Percentiles rank a stretch among this genome's conserved stretches.
These are phyloP conservation scores for Fraxinus pennsylvanica DNA, from an alignment of 257 asterid species.

Conservation along the genomic window DNA sequence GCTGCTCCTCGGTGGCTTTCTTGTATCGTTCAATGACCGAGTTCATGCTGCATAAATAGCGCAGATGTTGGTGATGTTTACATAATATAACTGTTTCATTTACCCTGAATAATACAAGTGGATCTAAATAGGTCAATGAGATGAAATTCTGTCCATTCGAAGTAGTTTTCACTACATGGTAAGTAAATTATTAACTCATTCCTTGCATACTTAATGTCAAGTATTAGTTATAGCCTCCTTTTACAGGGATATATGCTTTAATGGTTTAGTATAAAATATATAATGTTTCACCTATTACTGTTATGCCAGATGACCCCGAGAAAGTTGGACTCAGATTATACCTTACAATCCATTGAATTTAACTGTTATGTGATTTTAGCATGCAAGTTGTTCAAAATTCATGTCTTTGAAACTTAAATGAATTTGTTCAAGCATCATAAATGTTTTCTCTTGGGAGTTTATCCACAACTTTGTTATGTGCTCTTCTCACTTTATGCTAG, in stretches of 20 bases:
- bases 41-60: slow-evolving; percentile 36
- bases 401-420: too few species aligned
- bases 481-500: too few species aligned
- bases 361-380: too few species aligned
- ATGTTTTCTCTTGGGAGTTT: not conserved
- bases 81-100: not conserved
- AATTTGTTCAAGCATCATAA: not conserved
- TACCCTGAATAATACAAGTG: not conserved
- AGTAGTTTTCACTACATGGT: not conserved
- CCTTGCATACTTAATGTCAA: not conserved
- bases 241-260: not conserved
- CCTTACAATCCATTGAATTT: too few species aligned
- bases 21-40: slow-evolving; percentile 42
- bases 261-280: too few species aligned
- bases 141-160: not conserved
- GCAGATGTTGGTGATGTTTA: slow-evolving; percentile 14
- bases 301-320: too few species aligned
- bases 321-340: too few species aligned
- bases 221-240: not conserved
- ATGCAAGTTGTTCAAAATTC: too few species aligned
- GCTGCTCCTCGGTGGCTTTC: slow-evolving; percentile 41
- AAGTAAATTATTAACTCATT: not conserved
- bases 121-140: not conserved
- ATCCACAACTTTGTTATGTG: not conserved
- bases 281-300: too few species aligned